Base-by-base conservation (phyloP, 2,329 filamentous ascomycete genomes). In the Clarireedia homoeocarpa region DNA sequence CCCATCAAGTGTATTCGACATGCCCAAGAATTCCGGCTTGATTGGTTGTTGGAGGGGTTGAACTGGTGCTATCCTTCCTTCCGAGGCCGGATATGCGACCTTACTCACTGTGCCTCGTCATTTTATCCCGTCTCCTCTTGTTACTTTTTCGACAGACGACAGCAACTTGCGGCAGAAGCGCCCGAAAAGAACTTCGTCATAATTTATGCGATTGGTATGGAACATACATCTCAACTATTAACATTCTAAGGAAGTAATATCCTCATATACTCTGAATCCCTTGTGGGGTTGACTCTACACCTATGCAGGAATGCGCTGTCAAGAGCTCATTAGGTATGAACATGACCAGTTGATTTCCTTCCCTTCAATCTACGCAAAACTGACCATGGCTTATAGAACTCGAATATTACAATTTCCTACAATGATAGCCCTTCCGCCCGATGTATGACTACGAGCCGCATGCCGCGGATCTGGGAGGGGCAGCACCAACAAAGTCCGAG, bases 281-380 rank as follows among this genome's bases (percentile, higher is more conserved):
- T 45, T 40, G 61, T 61, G 62, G 61, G 61, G 61, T 60, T 53
- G 49, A 47, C 17, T 39, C 56, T 47, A 39, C 57, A 60, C 58
- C 57, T 62, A 60, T 61, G 64, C 64, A 63, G 40, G 59, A 61
- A 59, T 67, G 64, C 46, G 65, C 59, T 67, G 64, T 65, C 65
- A 63, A 48, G 46, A 59, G 34, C 55, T 56, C 58, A 64, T 24
- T 61, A 64, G 64, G 61, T 51, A 61, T 55, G 54, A 48, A 48
- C 42, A 50, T 20, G 47, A 39, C 57, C 59, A 58, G 59, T 57
- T 42, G 53, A 52, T 55, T 58, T 53, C 51, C 49, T 42, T 47
- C 53, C 48, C 26, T 54, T 30, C 27, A 49, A 48, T 39, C 44
- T 55, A 51, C 20, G 44, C 58, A 57, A 58, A 17, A 57, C 60